Conservation (phyloP, 2,329 filamentous ascomycete species). For the Colletotrichum acutatum region DNA sequence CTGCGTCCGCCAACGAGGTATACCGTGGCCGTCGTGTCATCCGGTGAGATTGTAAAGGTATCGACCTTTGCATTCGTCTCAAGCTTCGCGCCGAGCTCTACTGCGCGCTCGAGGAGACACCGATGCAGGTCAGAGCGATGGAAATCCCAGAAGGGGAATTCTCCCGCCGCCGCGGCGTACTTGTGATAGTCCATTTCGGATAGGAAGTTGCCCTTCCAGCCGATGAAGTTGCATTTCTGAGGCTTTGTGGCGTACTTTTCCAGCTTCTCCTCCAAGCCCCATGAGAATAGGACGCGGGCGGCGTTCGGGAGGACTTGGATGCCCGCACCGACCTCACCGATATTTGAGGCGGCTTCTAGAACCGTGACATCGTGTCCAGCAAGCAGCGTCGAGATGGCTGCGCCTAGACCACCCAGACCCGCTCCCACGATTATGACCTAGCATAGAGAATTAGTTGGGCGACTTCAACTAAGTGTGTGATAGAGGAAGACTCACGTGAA, state of each 20-base stretch:
- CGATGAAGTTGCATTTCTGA: conserved; percentile 30
- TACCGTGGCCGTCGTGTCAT: conserved; percentile 12
- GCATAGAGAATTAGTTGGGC: not conserved
- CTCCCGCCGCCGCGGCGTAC: conserved; percentile 31
- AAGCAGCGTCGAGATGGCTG: conserved; percentile 25
- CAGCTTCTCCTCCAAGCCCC: conserved; percentile 35
- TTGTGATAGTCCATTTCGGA: conserved; percentile 32
- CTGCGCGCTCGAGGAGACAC: conserved; percentile 27
- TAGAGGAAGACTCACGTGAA: conserved; percentile 5
- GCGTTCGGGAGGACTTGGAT: conserved; percentile 37
- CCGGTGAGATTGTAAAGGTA: conserved; percentile 21
- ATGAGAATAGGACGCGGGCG: conserved; percentile 31
- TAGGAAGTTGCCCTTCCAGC: conserved; percentile 35
- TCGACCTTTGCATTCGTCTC: conserved; percentile 28
- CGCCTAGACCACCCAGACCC: conserved; percentile 33
- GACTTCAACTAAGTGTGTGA: no score
- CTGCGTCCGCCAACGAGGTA: conserved; percentile 39
- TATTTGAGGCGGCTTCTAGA: conserved; percentile 28
- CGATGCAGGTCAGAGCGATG: conserved; percentile 37
- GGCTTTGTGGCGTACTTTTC: conserved; percentile 36
- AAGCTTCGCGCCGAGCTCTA: conserved; percentile 28
- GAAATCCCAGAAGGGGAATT: conserved; percentile 34
- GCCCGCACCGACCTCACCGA: conserved; percentile 37
- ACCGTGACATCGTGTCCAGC: conserved; percentile 34
- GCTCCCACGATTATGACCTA: conserved; percentile 35